Evolutionary conservation across 768 basidiomycete species (phyloP), one percentile per base, ranked within the genome.

Genomic region (Sporobolomyces phaffii): DNA sequence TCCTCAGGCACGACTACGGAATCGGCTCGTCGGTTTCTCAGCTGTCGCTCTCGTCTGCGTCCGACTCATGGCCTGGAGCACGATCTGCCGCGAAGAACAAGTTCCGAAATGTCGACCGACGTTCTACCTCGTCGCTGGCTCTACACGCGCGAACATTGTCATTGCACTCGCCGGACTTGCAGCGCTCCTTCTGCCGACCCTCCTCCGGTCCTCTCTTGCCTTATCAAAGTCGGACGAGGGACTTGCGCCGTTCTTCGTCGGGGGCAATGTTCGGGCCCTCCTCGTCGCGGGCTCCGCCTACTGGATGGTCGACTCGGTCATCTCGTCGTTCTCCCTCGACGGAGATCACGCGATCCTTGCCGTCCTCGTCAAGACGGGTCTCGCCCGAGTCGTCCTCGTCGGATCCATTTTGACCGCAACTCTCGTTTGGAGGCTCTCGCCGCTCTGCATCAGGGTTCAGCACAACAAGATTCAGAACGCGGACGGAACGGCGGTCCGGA

Each of bases 71-170:
- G 83, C 86, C 0, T 78, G 84, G 51, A 90, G 88, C 76, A 94
- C 92, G 0, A 84, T 91, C 13, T 98, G 94, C 75, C 81, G 96
- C 68, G 94, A 99, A 77, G 94, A 98, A 75, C 94, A 97, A 77
- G 86, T 89, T 44, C 86, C 90, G 0, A 88, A 84, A 33, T 99
- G 96, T 75, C 81, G 83, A 68, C 87, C 92, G 60, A 93, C 94
- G 1, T 98, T 93, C 80, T 96, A 89, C 76, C 60, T 64, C 26
- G n/a, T 41, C 14, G 51, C 62, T 13, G 60, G 56, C 4, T 65
- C 68, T 28, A 33, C 34, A 20, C 85, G 90, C 0, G 87, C 90
- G 0, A 52, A 79, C 2, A 78, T 81, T 34, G 82, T 87, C 10
- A 78, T 91, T 28, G 65, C 83, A 24, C 76, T 86, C n/a, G 81